These are phyloP conservation scores for Solanum tacnaense DNA, from an alignment of 257 asterid genomes.

Conservation along the genomic window DNA sequence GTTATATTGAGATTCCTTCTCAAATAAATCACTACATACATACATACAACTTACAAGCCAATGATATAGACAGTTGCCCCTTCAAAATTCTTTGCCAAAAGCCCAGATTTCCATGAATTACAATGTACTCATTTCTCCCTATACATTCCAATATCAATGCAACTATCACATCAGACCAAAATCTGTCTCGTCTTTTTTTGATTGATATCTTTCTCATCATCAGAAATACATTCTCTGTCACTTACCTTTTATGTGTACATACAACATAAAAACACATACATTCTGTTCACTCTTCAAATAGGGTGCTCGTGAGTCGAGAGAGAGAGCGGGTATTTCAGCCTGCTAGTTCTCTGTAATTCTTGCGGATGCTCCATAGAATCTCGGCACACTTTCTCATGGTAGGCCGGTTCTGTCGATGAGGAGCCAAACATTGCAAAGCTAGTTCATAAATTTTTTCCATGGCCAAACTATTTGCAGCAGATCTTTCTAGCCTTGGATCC, in stretches of 20 bases:
- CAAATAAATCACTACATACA: not conserved
- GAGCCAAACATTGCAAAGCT: constrained; percentile 69
- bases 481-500: constrained; percentile 72
- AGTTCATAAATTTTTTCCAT: constrained; percentile 64
- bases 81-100: not conserved
- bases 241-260: not conserved
- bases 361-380: constrained; percentile 83
- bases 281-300: constrained; percentile 6
- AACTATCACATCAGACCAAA: not conserved
- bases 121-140: not conserved
- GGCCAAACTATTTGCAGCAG: constrained; percentile 47
- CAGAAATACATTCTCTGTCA: not conserved
- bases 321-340: constrained; percentile 8
- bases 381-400: constrained; percentile 76
- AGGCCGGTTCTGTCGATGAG: constrained; percentile 63
- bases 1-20: not conserved
- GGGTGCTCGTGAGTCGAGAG: not conserved
- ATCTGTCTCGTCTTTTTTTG: not conserved
- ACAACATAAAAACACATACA: not conserved
- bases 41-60: not conserved
- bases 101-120: not conserved
- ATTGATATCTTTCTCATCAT: not conserved
- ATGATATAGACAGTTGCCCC: not conserved
- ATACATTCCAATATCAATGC: not conserved
- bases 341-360: constrained; percentile 48